Conservation (phyloP, 305 asterid genomes). For the Lippia alba region DNA sequence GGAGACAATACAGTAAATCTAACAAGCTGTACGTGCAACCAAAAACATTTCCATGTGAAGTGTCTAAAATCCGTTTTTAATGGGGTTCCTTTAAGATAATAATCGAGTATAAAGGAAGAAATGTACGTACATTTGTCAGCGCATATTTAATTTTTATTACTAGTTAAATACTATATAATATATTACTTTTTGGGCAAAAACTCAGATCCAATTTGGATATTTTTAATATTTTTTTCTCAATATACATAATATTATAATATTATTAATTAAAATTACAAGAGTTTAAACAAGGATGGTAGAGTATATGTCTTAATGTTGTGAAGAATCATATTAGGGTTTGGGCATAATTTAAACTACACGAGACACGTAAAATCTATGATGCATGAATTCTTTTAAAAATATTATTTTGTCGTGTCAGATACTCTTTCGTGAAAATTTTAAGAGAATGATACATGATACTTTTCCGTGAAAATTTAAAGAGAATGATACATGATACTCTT, state of each 20-base stretch:
- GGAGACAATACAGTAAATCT: constrained; percentile 15
- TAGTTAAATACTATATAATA: neutral
- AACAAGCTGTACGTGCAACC: neutral
- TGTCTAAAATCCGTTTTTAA: constrained; percentile 27
- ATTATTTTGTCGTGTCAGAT: no score
- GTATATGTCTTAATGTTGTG: neutral
- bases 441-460: no score
- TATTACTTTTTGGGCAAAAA: neutral
- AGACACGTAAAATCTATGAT: no score
- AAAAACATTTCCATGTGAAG: constrained; percentile 34
- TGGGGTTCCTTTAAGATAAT: neutral
- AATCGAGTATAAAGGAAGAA: neutral
- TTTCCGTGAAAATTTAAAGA: no score
- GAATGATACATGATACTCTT: no score
- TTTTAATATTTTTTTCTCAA: no score
- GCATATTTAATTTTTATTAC: neutral
- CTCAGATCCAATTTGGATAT: neutral
- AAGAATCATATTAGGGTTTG: neutral
- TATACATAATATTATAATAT: no score
- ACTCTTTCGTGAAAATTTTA: no score
- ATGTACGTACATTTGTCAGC: neutral
- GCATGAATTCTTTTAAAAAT: no score
- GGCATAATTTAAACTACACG: no score
- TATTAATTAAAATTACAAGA: no score
- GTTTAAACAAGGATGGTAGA: neutral